phyloP scores from a whole-genome alignment of 208 protist species.

The Acanthamoeba lenticulata region DNA sequence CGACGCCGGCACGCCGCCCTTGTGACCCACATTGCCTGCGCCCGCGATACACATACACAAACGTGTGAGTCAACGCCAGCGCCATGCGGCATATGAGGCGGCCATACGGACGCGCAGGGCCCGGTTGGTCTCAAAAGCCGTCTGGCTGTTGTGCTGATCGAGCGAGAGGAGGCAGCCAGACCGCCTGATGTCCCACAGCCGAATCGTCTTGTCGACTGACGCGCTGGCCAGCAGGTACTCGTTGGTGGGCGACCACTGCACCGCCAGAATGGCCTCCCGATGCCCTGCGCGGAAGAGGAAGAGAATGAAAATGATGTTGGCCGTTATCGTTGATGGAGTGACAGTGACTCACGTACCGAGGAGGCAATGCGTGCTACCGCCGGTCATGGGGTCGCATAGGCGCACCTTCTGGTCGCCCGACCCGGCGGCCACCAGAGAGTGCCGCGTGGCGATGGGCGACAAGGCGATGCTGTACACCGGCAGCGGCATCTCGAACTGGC shows the following conservation, averaged over 20 bases:
- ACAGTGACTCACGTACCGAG: neutral
- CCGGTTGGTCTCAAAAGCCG: neutral
- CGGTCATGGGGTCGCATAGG: slow-evolving; percentile 68
- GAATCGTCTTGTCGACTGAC: slow-evolving; percentile 72
- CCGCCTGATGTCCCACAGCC: slow-evolving; percentile 72
- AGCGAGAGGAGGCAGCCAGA: slow-evolving; percentile 64
- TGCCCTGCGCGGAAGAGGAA: slow-evolving; percentile 52
- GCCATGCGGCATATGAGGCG: no score
- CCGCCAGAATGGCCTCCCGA: neutral
- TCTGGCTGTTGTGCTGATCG: slow-evolving; percentile 67
- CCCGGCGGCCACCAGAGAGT: slow-evolving; percentile 47
- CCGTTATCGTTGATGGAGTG: neutral
- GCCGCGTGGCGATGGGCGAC: neutral
- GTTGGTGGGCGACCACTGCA: slow-evolving; percentile 68
- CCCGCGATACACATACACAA: neutral
- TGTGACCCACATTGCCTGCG: slow-evolving; percentile 44
- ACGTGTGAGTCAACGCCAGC: neutral
- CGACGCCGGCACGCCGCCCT: slow-evolving; percentile 36
- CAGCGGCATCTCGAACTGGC: slow-evolving; percentile 58
- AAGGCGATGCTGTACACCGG: slow-evolving; percentile 64
- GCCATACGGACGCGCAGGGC: neutral
- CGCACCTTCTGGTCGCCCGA: slow-evolving; percentile 68
- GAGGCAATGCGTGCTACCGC: slow-evolving; percentile 64
- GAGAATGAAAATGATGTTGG: neutral
- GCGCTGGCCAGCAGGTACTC: slow-evolving; percentile 61